A percentile compares a stretch with the other conserved stretches of the same genome.
Evolutionary conservation across 192 early-diverging fungal genomes (phyloP).

Genomic region (Umbelopsis vinacea): DNA sequence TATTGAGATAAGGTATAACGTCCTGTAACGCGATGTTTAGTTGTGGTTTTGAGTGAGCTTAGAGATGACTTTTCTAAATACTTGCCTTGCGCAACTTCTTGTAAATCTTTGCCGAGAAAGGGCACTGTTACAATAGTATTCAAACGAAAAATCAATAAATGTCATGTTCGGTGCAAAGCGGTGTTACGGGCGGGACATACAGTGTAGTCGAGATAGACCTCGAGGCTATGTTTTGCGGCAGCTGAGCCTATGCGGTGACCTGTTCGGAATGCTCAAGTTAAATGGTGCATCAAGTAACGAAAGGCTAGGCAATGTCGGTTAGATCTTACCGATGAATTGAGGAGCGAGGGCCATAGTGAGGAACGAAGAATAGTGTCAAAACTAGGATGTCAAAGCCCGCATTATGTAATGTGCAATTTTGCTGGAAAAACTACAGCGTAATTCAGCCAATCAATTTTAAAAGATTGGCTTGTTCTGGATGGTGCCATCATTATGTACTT

Average conservation of each 20-base stretch:
- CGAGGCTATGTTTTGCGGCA: constrained; percentile 48
- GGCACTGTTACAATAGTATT: constrained; percentile 43
- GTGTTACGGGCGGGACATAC: constrained; percentile 29
- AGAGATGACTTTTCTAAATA: no score
- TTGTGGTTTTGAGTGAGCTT: no score
- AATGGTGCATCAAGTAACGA: background rate
- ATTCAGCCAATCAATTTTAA: no score
- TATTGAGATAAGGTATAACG: constrained; percentile 57
- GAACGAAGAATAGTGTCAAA: background rate
- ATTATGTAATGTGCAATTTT: no score
- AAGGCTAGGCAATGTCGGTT: background rate
- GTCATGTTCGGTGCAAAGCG: background rate
- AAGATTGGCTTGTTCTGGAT: no score
- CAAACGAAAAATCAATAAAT: background rate
- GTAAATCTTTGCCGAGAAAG: constrained; percentile 69
- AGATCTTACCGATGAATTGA: constrained; percentile 28
- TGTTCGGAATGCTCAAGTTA: background rate
- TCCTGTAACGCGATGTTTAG: constrained; percentile 37
- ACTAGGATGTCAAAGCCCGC: no score
- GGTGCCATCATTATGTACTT: no score
- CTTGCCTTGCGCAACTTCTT: constrained; percentile 47
- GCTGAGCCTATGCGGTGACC: constrained; percentile 52
- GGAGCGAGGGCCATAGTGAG: constrained; percentile 35
- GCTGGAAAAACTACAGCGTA: no score
- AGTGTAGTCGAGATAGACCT: constrained; percentile 61